phyloP scores from a whole-genome alignment of 2,329 filamentous ascomycete genomes.

The Penicillium sp. region DNA sequence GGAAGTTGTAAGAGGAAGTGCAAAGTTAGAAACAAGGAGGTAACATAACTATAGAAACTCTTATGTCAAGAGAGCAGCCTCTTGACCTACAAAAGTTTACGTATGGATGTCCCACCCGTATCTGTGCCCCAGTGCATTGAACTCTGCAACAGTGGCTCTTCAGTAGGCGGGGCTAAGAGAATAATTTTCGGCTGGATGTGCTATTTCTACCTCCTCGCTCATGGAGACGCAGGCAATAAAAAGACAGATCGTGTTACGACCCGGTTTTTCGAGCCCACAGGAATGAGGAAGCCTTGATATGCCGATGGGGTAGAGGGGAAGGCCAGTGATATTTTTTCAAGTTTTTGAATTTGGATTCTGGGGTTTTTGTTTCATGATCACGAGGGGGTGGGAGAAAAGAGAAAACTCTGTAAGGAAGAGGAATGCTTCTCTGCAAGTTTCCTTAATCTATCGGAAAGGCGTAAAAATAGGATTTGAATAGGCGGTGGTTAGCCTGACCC shows the following conservation, averaged over 20 bases:
- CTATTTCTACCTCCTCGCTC: constrained; percentile 50
- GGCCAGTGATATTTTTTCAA: constrained; percentile 12
- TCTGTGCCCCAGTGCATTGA: constrained; percentile 66
- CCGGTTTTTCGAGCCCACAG: constrained; percentile 31
- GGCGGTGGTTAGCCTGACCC: constrained; percentile 22
- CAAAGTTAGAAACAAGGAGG: too few species aligned
- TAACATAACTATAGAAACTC: neutral
- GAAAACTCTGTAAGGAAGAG: neutral
- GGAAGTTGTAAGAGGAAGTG: too few species aligned
- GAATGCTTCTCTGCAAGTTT: neutral
- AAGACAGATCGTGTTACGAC: constrained; percentile 27
- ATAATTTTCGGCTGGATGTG: constrained; percentile 43
- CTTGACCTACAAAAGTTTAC: constrained; percentile 3
- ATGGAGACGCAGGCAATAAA: constrained; percentile 30
- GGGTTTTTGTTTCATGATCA: constrained; percentile 17
- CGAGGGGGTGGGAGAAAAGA: constrained; percentile 1
- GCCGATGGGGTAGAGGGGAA: constrained; percentile 32
- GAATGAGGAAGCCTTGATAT: constrained; percentile 52
- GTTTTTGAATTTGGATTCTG: constrained; percentile 23
- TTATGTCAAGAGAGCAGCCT: neutral
- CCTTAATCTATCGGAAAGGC: constrained; percentile 21
- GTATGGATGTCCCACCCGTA: constrained; percentile 63
- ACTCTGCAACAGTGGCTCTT: constrained; percentile 67
- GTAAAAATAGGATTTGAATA: constrained; percentile 16
- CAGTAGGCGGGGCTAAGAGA: constrained; percentile 53